These are phyloP conservation scores for Digitaria exilis DNA, from an alignment of 202 grass and related monocot species.

Conservation along the genomic window DNA sequence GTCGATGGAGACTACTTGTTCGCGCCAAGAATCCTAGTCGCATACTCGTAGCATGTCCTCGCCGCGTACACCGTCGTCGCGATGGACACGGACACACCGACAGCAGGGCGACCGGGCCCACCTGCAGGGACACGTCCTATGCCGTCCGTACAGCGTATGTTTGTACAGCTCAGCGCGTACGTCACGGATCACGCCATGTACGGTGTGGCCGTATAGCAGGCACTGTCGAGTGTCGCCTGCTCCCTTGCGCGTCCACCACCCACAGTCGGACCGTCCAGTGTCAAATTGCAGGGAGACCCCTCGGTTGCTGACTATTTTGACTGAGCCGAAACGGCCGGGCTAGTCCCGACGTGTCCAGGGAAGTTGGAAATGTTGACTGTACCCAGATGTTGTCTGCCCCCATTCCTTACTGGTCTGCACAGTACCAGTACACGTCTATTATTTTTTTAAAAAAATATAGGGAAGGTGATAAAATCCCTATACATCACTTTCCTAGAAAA, in stretches of 20 bases:
- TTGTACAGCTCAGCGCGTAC: not conserved
- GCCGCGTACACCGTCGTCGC: not conserved
- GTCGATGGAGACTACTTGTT: not conserved
- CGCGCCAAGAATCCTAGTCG: not conserved
- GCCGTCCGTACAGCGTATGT: not conserved
- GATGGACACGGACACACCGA: not conserved
- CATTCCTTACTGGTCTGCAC: not conserved
- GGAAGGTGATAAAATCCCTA: not conserved
- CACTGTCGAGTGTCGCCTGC: not conserved
- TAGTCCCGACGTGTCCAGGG: not conserved
- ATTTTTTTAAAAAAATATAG: not conserved
- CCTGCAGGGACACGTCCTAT: not conserved
- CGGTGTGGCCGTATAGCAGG: not conserved
- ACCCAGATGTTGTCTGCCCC: not conserved
- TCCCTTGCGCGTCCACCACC: not conserved
- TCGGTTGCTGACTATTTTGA: not conserved
- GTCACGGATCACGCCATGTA: conserved; percentile 1
- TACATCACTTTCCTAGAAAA: not conserved
- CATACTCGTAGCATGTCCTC: not conserved
- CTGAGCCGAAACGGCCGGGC: not conserved
- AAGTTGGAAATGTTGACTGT: not conserved
- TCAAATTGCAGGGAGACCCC: not conserved
- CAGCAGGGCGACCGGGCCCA: not conserved
- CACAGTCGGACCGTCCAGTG: no score
- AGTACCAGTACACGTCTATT: no score